Base-by-base conservation (phyloP, 1,284 basidiomycete genomes). In the Tilletia caries region DNA sequence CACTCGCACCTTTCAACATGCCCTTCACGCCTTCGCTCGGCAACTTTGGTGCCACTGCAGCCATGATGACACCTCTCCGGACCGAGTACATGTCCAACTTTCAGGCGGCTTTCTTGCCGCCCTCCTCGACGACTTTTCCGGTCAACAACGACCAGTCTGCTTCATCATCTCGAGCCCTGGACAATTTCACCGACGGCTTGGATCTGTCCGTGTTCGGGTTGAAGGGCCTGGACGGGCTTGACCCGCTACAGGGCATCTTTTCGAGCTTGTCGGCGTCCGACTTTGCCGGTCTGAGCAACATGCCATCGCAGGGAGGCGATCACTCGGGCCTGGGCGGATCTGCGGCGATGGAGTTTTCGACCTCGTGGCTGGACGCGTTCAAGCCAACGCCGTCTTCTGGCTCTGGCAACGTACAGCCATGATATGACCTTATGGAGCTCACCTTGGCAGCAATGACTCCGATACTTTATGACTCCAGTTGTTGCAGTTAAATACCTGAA, bases 21-120 rank as follows among this genome's bases (percentile, higher is more conserved):
- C 37, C 64, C n/a, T 37, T 43, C 41, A 27, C 64, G 3, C 20
- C 64, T 25, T 15, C 12, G n/a, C 64, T 65, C 20, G 43, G 43
- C 34, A 27, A 46, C 41, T 65, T 43, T 27, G 64, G 64, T 10
- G 64, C 64, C 3, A 65, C 43, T 3, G 34, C 41, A 18, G 34
- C 64, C 3, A 65, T 44, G 64, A 65, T 65, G 64, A 65, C 64
- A 23, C 64, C 64, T 10, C 15, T 65, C 10, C 64, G 37, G 6
- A 23, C 29, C 41, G 41, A 65, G 23, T 65, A 20, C 64, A n/a
- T 43, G 32, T 15, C 58, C 29, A 29, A n/a, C 13, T 23, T 33
- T 20, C 32, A 3, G 58, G 4, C 58, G 32, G 58, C 23, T 27
- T 23, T 27, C 23, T 25, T 29, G 52, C 12, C 29, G 13, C 18